Base-by-base conservation (phyloP, 139 green algal species). In the Ettlia oleoabundans region DNA sequence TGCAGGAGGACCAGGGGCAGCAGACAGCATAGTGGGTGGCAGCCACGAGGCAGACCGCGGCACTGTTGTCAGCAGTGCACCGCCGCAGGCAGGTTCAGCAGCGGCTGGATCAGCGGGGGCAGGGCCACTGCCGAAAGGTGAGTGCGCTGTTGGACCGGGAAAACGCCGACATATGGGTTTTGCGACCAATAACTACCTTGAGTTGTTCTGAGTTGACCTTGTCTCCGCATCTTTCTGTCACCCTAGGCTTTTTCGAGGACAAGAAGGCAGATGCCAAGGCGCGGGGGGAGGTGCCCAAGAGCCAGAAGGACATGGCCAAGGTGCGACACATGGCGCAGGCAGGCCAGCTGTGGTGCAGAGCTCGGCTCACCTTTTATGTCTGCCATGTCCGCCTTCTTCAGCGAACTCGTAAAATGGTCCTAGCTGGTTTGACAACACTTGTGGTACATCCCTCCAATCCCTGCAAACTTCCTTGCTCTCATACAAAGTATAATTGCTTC, bases 251-350 rank as follows among this genome's bases (percentile, higher is more conserved):
- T 41, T 86, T 83, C 8, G 66, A 75, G 42, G 82, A 82, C 71
- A 66, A 73, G 63, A 80, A 75, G 42, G 82, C 68, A 35, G 82
- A 84, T 41, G 82, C 68, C 33, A 75, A 80, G 73, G 82, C 68
- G 5, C 71, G 74, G 2, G 76, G 74, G 19, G 76, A 86, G 74
- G 43, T 69, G 61, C 71, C 82, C 24, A 82, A 65, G 28, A 63
- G 37, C 3, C 69, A 83, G 18, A 65, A 82, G 3, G 41, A 81
- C 30, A 65, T 78, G 15, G 41, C n/a, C 8, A 84, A 70, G 55
- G 75, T 82, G 53, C 8, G n/a, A 10, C n/a, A n/a, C n/a, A n/a
- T n/a, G n/a, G n/a, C n/a, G n/a, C n/a, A n/a, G n/a, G n/a, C n/a
- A n/a, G n/a, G n/a, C 47, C 47, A 58, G 47, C 47, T 10, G 13